phyloP scores from a whole-genome alignment of 805 yeast species.

The Candida silvatica region DNA sequence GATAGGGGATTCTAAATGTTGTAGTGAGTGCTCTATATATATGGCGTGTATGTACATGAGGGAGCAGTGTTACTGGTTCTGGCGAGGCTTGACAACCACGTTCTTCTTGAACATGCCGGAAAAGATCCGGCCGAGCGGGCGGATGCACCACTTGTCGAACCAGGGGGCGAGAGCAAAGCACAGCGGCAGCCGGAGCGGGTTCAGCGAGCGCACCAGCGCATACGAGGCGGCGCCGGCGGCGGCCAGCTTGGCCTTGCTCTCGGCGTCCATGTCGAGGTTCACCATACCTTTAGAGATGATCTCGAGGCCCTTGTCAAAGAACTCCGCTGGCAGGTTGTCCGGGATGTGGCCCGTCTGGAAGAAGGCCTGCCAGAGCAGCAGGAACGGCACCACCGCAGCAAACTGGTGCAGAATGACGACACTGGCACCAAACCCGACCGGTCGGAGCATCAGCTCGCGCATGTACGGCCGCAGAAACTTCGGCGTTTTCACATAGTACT shows the following conservation, averaged over 20 bases:
- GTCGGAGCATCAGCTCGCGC: constrained; percentile 21
- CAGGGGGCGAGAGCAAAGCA: constrained; percentile 25
- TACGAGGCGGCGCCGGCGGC: constrained; percentile 29
- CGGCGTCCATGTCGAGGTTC: constrained; percentile 16
- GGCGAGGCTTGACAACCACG: constrained; percentile 1
- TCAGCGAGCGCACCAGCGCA: constrained; percentile 23
- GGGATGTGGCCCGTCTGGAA: constrained; percentile 36
- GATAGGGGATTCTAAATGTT: too few relatives aligned
- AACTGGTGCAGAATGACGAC: constrained; percentile 44
- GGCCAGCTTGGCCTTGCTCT: constrained; percentile 20
- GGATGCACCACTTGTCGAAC: constrained; percentile 25
- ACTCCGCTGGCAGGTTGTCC: constrained; percentile 39
- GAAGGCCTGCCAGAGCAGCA: constrained; percentile 41
- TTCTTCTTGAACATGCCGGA: constrained; percentile 10
- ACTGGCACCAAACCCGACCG: constrained; percentile 32
- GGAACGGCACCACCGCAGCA: constrained; percentile 43
- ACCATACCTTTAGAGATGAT: constrained; percentile 32
- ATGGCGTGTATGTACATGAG: background rate
- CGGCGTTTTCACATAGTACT: constrained; percentile 24
- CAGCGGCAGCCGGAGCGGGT: constrained; percentile 23
- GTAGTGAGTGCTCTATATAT: too few relatives aligned
- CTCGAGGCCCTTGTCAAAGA: constrained; percentile 36
- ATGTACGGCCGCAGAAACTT: constrained; percentile 23
- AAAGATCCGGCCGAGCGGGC: constrained; percentile 21
- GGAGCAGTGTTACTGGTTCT: too few relatives aligned